A percentile compares a stretch with the other conserved stretches of the same genome.
Conservation (phyloP, 495 filamentous ascomycete genomes). For the Neurospora intermedia region DNA sequence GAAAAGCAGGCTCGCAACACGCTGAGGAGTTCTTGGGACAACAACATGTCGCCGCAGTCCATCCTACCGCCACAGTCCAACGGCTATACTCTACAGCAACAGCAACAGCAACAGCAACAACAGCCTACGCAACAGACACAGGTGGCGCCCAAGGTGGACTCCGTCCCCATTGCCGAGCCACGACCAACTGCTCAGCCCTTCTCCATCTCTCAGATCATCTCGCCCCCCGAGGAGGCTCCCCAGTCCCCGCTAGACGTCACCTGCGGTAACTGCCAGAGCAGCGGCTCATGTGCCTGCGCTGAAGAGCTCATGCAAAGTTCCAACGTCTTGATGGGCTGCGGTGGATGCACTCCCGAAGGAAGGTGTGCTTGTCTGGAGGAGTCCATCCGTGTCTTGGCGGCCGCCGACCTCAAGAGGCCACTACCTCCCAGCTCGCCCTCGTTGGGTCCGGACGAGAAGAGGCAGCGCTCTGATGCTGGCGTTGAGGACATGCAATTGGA, state of each 20-base stretch:
- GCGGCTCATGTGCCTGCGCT: slow-evolving; percentile 41
- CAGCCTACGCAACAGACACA: neutral
- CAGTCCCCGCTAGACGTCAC: slow-evolving; percentile 18
- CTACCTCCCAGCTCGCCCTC: slow-evolving; percentile 26
- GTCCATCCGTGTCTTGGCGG: slow-evolving; percentile 29
- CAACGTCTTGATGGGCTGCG: slow-evolving; percentile 44
- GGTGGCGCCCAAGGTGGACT: neutral
- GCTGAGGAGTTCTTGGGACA: slow-evolving; percentile 10
- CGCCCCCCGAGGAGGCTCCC: slow-evolving; percentile 28
- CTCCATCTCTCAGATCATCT: slow-evolving; percentile 39
- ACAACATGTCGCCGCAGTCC: slow-evolving; percentile 5
- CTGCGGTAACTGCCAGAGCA: slow-evolving; percentile 42
- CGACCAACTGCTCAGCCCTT: slow-evolving; percentile 24
- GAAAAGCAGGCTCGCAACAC: slow-evolving; percentile 24
- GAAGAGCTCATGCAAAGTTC: slow-evolving; percentile 34
- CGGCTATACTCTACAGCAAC: neutral
- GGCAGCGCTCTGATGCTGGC: slow-evolving; percentile 26
- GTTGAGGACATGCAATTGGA: slow-evolving; percentile 36
- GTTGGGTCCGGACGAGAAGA: slow-evolving; percentile 46
- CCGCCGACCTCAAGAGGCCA: slow-evolving; percentile 31
- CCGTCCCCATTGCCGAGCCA: slow-evolving; percentile 13
- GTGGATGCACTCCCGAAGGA: slow-evolving; percentile 45
- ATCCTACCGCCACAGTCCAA: neutral
- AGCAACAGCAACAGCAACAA: slow-evolving; percentile 14
- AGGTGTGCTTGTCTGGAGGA: slow-evolving; percentile 67